These are phyloP conservation scores for Vinca minor DNA, from an alignment of 257 asterid genomes.

Conservation along the genomic window DNA sequence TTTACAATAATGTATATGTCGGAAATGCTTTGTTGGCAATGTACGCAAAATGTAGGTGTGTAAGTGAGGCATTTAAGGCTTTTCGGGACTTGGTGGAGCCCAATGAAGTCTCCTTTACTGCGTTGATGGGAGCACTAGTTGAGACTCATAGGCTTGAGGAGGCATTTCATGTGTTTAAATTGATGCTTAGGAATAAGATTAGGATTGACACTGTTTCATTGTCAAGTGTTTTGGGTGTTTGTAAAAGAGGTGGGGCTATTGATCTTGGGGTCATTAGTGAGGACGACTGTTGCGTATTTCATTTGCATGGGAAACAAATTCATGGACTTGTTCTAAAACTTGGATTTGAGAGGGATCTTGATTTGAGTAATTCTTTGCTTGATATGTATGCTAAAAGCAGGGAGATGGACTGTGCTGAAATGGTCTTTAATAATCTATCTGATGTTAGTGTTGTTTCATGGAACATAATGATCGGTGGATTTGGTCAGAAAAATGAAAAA, in stretches of 20 bases:
- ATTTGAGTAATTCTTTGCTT: too few species aligned
- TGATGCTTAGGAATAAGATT: slow-evolving; percentile 53
- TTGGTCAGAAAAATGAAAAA: too few species aligned
- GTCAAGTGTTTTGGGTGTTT: slow-evolving; percentile 52
- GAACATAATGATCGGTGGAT: too few species aligned
- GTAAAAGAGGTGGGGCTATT: slow-evolving; percentile 34
- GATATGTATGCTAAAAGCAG: too few species aligned
- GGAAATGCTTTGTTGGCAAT: slow-evolving; percentile 63
- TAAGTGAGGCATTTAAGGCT: slow-evolving; percentile 38
- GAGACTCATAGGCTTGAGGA: slow-evolving; percentile 44
- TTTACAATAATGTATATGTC: slow-evolving; percentile 44
- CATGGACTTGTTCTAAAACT: too few species aligned
- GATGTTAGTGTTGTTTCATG: too few species aligned
- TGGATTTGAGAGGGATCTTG: too few species aligned
- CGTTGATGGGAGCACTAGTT: slow-evolving; percentile 59
- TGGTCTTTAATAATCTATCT: too few species aligned
- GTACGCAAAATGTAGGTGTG: slow-evolving; percentile 51
- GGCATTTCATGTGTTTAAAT: slow-evolving; percentile 53
- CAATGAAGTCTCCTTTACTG: slow-evolving; percentile 68
- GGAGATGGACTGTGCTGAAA: too few species aligned
- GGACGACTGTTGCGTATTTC: slow-evolving; percentile 16
- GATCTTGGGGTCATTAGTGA: slow-evolving; percentile 19
- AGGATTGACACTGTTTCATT: too few species aligned
- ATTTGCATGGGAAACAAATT: too few species aligned
- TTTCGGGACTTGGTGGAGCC: slow-evolving; percentile 47